phyloP scores from a whole-genome alignment of 2,329 filamentous ascomycete species.

The Colletotrichum nymphaeae region DNA sequence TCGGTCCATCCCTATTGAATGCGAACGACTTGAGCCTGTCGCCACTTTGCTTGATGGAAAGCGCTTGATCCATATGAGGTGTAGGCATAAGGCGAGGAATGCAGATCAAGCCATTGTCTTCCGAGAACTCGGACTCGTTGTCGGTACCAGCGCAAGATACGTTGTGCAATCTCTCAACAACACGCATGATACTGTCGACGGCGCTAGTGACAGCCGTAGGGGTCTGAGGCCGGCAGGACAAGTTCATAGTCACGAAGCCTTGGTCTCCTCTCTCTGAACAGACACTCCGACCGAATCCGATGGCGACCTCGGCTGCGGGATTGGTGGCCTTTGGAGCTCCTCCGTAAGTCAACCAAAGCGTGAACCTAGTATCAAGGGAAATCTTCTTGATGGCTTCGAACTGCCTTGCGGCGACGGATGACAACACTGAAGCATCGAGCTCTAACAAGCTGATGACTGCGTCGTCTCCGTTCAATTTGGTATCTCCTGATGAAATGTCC shows the following conservation, averaged over 20 bases:
- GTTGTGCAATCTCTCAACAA: neutral
- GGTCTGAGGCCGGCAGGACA: neutral
- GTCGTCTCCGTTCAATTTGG: neutral
- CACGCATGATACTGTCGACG: neutral
- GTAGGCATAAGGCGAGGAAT: neutral
- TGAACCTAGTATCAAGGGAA: neutral
- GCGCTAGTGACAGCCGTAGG: neutral
- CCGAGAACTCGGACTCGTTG: neutral
- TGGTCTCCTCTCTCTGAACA: neutral
- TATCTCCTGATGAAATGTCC: neutral
- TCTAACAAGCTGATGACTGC: neutral
- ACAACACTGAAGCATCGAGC: slow-evolving; percentile 16
- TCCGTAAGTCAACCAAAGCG: neutral
- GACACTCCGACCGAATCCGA: neutral
- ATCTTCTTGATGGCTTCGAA: neutral
- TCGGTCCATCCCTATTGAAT: neutral
- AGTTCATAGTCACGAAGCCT: neutral
- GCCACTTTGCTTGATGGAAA: neutral
- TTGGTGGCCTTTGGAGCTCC: neutral
- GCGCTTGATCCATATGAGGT: neutral
- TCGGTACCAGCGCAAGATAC: neutral
- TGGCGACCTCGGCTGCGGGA: neutral
- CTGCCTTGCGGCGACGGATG: neutral
- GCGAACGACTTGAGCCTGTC: neutral
- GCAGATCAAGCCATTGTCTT: neutral